Percentiles rank a stretch among this genome's conserved stretches.
These are phyloP conservation scores for Pistacia vera DNA, from an alignment of 345 rosid genomes.

Conservation along the genomic window DNA sequence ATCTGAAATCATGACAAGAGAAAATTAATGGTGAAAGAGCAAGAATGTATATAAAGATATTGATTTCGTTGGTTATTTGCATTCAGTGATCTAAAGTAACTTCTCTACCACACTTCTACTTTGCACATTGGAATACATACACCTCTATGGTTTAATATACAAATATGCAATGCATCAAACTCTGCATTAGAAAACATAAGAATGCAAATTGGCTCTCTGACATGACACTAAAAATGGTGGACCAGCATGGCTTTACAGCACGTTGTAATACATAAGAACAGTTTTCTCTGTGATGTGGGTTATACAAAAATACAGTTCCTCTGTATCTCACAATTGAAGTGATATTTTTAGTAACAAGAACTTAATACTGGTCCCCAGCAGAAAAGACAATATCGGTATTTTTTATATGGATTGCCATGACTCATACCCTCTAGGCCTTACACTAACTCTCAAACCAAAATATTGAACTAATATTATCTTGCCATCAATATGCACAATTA, in stretches of 20 bases:
- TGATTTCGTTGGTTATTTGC: neutral
- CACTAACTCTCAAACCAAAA: no score
- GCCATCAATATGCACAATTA: no score
- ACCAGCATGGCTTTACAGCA: neutral
- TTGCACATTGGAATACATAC: neutral
- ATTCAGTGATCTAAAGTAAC: neutral
- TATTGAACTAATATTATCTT: no score
- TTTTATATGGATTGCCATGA: no score
- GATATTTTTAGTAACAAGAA: neutral
- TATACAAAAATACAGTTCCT: no score
- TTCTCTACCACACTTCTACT: neutral
- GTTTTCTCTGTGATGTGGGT: no score
- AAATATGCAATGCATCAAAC: neutral
- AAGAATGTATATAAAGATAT: neutral
- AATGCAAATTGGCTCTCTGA: neutral
- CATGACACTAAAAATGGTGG: neutral
- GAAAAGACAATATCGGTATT: neutral
- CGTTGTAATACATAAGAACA: no score
- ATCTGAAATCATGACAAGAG: neutral
- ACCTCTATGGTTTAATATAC: constrained; percentile 1
- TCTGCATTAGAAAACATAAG: neutral
- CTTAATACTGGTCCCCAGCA: neutral
- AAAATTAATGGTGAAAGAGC: neutral
- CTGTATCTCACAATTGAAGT: neutral
- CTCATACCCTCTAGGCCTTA: neutral